Percentiles rank a stretch among this genome's conserved stretches.
Conservation (phyloP, 257 asterid species). For the Solanum virginianum region DNA sequence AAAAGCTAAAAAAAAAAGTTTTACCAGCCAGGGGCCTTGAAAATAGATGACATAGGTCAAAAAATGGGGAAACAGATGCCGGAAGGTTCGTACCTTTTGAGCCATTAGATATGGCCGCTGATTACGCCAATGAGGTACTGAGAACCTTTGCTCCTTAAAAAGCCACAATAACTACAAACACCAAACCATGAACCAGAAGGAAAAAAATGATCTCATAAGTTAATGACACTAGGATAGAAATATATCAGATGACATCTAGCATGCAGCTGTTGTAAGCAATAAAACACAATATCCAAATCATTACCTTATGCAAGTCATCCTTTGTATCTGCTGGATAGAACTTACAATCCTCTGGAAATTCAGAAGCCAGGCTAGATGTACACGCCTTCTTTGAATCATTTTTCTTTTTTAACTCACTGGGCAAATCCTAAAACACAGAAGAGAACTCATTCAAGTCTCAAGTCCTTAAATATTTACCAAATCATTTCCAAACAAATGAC, state of each 20-base stretch:
- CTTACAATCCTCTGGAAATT: constrained; percentile 89
- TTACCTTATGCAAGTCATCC: constrained; percentile 89
- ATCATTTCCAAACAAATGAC: background rate
- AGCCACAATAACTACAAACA: constrained; percentile 56
- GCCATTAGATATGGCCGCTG: constrained; percentile 75
- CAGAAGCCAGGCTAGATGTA: constrained; percentile 56
- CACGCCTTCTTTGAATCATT: constrained; percentile 62
- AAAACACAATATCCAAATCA: background rate
- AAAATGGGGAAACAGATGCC: background rate
- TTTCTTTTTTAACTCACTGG: constrained; percentile 51
- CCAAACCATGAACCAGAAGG: background rate
- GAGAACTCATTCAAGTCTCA: background rate
- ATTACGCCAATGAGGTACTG: constrained; percentile 78
- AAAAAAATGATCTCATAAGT: background rate
- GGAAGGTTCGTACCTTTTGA: constrained; percentile 45
- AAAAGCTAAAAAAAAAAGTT: background rate
- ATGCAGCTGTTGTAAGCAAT: background rate
- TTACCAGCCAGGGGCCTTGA: background rate
- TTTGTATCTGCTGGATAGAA: constrained; percentile 72
- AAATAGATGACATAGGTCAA: background rate
- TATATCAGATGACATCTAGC: background rate
- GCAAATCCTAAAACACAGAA: constrained; percentile 50
- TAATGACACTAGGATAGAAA: background rate
- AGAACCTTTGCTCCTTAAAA: constrained; percentile 80
- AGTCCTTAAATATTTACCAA: background rate